Evolutionary conservation across 2,329 filamentous ascomycete genomes (phyloP), one percentile per base, ranked within the genome.

Genomic region (Xylariaceae sp.): DNA sequence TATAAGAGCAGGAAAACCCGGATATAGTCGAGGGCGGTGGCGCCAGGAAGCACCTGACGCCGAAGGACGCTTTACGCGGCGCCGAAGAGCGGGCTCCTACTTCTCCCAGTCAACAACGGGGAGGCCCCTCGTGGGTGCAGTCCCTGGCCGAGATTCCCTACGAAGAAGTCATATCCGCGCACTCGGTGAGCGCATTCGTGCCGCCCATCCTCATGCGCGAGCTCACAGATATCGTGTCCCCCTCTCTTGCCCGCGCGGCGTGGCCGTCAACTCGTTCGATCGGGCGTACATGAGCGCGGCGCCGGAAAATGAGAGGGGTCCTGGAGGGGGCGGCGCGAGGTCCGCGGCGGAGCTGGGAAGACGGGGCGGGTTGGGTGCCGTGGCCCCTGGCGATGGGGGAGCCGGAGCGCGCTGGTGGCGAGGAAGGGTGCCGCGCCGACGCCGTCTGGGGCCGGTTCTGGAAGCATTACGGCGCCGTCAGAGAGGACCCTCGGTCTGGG

Each of bases 211-310:
- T 37, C 4, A 24, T 40, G 5, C 31, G 37, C 21, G 34, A 42
- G 31, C 18, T 42, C 3, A 31, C 39, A 2, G 28, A 27, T 5
- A n/a, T 42, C n/a, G 39, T 42, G 39, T 28, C 27, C 14, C 17
- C 19, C 12, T 14, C 8, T 5, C 15, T n/a, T 4, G 5, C 19
- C 25, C 7, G 12, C 26, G 17, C 6, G 29, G 35, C 12, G 32
- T 40, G 3, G 40, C 40, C 5, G 38, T 40, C 16, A 43, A 40
- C 18, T 40, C 35, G 22, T 32, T 40, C 5, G 40, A 40, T 25
- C 40, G 37, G 23, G 40, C 37, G 1, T 39, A 42, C 22, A 42
- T 42, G 39, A 42, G 39, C 14, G 33, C 39, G 4, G 30, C 39
- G 17, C 39, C 36, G 3, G 39, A 39, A n/a, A n/a, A n/a, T n/a